phyloP scores from a whole-genome alignment of 2,329 filamentous ascomycete species.

The Talaromyces funiculosus region DNA sequence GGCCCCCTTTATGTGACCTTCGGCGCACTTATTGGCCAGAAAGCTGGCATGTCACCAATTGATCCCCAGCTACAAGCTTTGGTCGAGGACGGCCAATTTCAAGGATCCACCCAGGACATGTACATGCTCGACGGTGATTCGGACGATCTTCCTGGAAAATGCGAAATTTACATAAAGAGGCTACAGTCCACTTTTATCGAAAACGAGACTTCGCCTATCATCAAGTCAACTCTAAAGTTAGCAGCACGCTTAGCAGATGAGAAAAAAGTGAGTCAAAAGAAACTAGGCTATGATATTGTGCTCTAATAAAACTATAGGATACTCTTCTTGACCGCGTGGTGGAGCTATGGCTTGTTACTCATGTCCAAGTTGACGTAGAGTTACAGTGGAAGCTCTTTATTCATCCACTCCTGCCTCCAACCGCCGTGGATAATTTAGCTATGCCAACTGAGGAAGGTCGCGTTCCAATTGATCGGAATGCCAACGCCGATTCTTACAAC shows the following conservation, averaged over 20 bases:
- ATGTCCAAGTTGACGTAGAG: slow-evolving; percentile 47
- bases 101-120: slow-evolving; percentile 35
- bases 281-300: no score
- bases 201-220: slow-evolving; percentile 46
- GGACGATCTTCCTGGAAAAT: slow-evolving; percentile 47
- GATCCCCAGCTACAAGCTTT: slow-evolving; percentile 39
- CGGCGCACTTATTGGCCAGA: slow-evolving; percentile 35
- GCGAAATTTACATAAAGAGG: slow-evolving; percentile 51
- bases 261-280: slow-evolving; percentile 30
- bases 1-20: slow-evolving; percentile 46
- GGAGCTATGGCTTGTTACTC: slow-evolving; percentile 54
- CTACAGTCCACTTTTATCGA: slow-evolving; percentile 43
- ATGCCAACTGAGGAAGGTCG: slow-evolving; percentile 37
- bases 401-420: slow-evolving; percentile 38
- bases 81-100: slow-evolving; percentile 35
- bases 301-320: slow-evolving; percentile 28
- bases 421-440: slow-evolving; percentile 32
- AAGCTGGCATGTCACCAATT: slow-evolving; percentile 31
- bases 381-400: slow-evolving; percentile 47
- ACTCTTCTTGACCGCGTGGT: slow-evolving; percentile 46
- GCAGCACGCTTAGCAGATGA: slow-evolving; percentile 34
- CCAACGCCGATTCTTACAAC: slow-evolving; percentile 41
- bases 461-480: slow-evolving; percentile 34
- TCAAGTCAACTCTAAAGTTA: slow-evolving; percentile 45
- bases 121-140: slow-evolving; percentile 47